phyloP scores from a whole-genome alignment of 352 stramenopile species.

The Pilasporangium apinafurcum region DNA sequence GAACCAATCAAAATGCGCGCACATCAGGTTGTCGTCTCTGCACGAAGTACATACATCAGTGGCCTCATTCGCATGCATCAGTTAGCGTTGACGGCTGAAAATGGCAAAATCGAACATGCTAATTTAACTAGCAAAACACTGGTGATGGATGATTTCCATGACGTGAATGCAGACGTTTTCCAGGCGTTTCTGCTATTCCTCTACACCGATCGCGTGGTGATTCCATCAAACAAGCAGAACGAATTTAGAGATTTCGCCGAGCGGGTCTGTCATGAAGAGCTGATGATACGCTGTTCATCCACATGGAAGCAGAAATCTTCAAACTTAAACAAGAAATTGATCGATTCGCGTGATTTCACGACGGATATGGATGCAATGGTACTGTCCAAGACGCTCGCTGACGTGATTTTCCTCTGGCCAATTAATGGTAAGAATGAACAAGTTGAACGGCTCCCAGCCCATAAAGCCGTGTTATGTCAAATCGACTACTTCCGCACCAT shows the following conservation, averaged over 20 bases:
- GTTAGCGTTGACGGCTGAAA: slow-evolving; percentile 6
- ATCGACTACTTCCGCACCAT: slow-evolving; percentile 82
- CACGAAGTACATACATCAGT: slow-evolving; percentile 52
- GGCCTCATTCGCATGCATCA: slow-evolving; percentile 48
- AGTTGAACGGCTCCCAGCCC: slow-evolving; percentile 39
- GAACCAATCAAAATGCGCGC: slow-evolving; percentile 21
- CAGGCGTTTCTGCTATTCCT: slow-evolving; percentile 59
- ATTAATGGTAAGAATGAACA: neutral
- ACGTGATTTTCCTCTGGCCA: slow-evolving; percentile 80
- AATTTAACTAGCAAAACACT: slow-evolving; percentile 12
- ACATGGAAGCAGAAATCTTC: slow-evolving; percentile 37
- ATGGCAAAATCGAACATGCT: neutral
- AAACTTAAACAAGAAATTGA: slow-evolving; percentile 7
- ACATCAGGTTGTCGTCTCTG: slow-evolving; percentile 49
- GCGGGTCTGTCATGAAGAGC: slow-evolving; percentile 43
- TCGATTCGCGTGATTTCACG: slow-evolving; percentile 34
- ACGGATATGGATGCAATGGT: slow-evolving; percentile 49
- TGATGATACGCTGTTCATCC: slow-evolving; percentile 43
- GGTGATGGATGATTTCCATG: slow-evolving; percentile 41
- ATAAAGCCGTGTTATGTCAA: slow-evolving; percentile 67
- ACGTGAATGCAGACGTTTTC: slow-evolving; percentile 55
- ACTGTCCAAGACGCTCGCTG: slow-evolving; percentile 31
- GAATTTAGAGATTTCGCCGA: slow-evolving; percentile 42
- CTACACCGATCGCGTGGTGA: slow-evolving; percentile 63
- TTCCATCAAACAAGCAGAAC: slow-evolving; percentile 56